Evolutionary conservation across 129 eudicot genomes (phyloP).

Genomic region (Tagetes patula): DNA sequence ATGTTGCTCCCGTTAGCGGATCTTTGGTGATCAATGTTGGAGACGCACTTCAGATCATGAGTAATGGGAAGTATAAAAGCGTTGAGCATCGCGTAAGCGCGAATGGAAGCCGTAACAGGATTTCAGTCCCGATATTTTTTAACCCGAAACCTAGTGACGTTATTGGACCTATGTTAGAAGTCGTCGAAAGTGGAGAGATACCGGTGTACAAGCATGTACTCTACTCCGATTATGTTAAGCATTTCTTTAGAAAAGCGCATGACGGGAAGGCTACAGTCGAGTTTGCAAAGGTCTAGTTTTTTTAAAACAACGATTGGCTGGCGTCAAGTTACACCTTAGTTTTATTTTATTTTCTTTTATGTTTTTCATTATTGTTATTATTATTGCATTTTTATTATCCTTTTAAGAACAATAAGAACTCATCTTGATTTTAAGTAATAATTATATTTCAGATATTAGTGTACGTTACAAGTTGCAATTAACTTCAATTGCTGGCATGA

Average conservation of each 20-base stretch:
- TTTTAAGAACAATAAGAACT: background rate
- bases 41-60: conserved; percentile 3
- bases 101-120: conserved; percentile 12
- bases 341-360: background rate
- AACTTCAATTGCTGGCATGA: background rate
- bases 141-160: conserved; percentile 2
- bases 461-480: background rate
- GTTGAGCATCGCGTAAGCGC: conserved; percentile 17
- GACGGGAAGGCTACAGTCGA: conserved; percentile 14
- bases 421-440: background rate
- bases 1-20: background rate
- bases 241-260: conserved; percentile 20
- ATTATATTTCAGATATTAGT: background rate
- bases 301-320: no score
- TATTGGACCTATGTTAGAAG: conserved; percentile 12
- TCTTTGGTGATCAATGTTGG: background rate
- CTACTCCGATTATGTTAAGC: conserved; percentile 17
- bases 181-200: background rate
- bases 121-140: conserved; percentile 14
- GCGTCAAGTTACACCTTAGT: background rate
- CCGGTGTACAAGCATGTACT: conserved; percentile 7
- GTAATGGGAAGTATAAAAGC: conserved; percentile 19
- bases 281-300: background rate
- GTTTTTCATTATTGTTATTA: background rate
- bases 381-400: background rate